These are phyloP conservation scores for Lophiostoma macrostomum DNA, from an alignment of 495 filamentous ascomycete species.

Conservation along the genomic window DNA sequence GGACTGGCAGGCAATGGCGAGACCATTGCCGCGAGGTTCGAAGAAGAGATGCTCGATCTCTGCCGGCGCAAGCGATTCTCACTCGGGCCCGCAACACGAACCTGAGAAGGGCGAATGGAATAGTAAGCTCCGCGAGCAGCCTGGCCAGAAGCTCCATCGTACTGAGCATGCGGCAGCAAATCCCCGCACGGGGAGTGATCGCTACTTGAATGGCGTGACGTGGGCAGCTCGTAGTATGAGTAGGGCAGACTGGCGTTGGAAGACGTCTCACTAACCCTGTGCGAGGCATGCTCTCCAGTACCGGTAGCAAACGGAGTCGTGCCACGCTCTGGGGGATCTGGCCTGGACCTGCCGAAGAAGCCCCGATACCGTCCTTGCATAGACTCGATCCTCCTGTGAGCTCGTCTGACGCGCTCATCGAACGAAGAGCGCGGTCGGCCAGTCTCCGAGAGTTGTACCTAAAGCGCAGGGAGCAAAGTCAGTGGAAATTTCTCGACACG, in stretches of 20 bases:
- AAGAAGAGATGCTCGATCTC: conserved; percentile 18
- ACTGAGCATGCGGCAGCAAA: conserved; percentile 16
- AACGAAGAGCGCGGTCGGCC: not conserved
- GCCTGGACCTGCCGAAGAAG: conserved; percentile 1
- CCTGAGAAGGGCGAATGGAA: conserved; percentile 17
- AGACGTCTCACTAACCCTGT: conserved; percentile 11
- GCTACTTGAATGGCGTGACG: conserved; percentile 21
- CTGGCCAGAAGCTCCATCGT: conserved; percentile 25
- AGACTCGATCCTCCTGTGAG: not conserved
- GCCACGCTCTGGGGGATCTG: not conserved
- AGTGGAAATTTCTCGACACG: no score
- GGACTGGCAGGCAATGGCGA: conserved; percentile 22
- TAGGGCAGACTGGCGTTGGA: conserved; percentile 21
- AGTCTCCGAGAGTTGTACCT: no score
- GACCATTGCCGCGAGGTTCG: conserved; percentile 3
- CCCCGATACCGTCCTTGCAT: conserved; percentile 3
- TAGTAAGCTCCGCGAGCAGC: conserved; percentile 8
- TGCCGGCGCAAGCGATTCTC: not conserved
- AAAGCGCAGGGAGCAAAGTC: no score
- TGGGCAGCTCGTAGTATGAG: conserved; percentile 23
- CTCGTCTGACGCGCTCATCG: not conserved
- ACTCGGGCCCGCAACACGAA: not conserved
- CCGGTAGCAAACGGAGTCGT: not conserved
- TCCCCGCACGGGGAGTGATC: conserved; percentile 6
- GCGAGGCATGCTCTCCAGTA: not conserved